These are phyloP conservation scores for Arabis hirsuta DNA, from an alignment of 345 rosid species.

Conservation along the genomic window DNA sequence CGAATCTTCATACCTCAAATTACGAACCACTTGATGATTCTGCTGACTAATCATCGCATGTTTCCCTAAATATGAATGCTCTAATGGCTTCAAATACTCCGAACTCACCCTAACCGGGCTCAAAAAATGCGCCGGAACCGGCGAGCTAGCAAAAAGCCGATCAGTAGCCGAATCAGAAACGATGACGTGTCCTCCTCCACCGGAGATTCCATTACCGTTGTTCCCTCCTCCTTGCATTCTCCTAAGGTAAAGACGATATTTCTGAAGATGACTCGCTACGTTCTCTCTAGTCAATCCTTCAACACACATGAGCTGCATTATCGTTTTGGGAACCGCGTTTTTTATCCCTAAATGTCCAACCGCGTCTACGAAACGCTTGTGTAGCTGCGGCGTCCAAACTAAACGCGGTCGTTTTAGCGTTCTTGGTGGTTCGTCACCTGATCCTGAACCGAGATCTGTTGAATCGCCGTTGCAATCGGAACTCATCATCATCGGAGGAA, in stretches of 20 bases:
- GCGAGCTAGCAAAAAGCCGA: conserved; percentile 53
- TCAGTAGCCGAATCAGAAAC: conserved; percentile 57
- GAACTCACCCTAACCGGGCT: conserved; percentile 6
- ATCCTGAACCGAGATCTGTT: conserved; percentile 43
- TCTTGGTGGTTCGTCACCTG: conserved; percentile 74
- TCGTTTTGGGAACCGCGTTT: conserved; percentile 97
- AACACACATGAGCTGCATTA: conserved; percentile 96
- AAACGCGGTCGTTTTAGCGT: conserved; percentile 79
- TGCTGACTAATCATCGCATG: conserved; percentile 20
- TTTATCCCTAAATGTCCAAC: conserved; percentile 84
- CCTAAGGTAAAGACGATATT: conserved; percentile 85
- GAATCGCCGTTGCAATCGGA: conserved; percentile 36
- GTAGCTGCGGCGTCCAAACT: conserved; percentile 98
- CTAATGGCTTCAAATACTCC: conserved; percentile 18
- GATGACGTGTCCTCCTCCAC: conserved; percentile 58
- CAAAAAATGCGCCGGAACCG: conserved; percentile 42
- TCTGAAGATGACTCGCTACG: conserved; percentile 94
- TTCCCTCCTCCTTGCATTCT: conserved; percentile 85
- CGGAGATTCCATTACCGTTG: conserved; percentile 10
- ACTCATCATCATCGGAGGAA: conserved; percentile 30
- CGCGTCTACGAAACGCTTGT: conserved; percentile 92
- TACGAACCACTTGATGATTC: conserved; percentile 32
- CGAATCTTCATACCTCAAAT: conserved; percentile 35
- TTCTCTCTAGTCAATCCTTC: conserved; percentile 94
- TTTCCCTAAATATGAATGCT: conserved; percentile 26